phyloP scores from a whole-genome alignment of 257 asterid genomes.

The Ballota nigra region DNA sequence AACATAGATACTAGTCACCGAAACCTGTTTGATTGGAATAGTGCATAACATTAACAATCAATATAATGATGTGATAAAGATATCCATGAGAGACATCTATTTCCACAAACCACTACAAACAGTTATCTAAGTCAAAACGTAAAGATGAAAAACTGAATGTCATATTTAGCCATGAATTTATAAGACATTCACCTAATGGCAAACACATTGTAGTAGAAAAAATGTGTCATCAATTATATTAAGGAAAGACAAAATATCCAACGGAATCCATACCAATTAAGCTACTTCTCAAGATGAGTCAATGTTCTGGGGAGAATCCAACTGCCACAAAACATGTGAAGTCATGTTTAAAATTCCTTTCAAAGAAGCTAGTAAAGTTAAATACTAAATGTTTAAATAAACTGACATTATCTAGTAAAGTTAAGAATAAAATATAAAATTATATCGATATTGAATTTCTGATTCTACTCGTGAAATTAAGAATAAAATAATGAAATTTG shows the following conservation, averaged over 20 bases:
- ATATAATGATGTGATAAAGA: too few species aligned
- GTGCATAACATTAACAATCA: too few species aligned
- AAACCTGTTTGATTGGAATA: too few species aligned
- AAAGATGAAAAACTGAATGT: slow-evolving; percentile 13
- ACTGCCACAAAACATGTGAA: slow-evolving; percentile 45
- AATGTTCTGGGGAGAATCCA: slow-evolving; percentile 71
- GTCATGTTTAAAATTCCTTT: background rate
- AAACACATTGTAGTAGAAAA: slow-evolving; percentile 84
- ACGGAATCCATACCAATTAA: slow-evolving; percentile 80
- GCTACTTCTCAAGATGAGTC: slow-evolving; percentile 56
- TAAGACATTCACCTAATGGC: slow-evolving; percentile 69
- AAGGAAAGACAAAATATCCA: slow-evolving; percentile 70
- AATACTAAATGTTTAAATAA: background rate
- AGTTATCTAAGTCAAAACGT: slow-evolving; percentile 23
- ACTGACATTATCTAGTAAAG: background rate
- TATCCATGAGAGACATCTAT: slow-evolving; percentile 76
- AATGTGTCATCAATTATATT: slow-evolving; percentile 85
- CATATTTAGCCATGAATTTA: slow-evolving; percentile 14
- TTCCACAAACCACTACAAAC: slow-evolving; percentile 79
- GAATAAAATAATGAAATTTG: background rate
- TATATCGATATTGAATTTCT: background rate
- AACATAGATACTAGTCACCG: too few species aligned
- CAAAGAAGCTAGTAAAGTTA: background rate
- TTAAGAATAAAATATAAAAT: background rate
- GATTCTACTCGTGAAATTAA: slow-evolving; percentile 5